Evolutionary conservation across 2,329 filamentous ascomycete genomes (phyloP).

Genomic region (Polychaeton citri): DNA sequence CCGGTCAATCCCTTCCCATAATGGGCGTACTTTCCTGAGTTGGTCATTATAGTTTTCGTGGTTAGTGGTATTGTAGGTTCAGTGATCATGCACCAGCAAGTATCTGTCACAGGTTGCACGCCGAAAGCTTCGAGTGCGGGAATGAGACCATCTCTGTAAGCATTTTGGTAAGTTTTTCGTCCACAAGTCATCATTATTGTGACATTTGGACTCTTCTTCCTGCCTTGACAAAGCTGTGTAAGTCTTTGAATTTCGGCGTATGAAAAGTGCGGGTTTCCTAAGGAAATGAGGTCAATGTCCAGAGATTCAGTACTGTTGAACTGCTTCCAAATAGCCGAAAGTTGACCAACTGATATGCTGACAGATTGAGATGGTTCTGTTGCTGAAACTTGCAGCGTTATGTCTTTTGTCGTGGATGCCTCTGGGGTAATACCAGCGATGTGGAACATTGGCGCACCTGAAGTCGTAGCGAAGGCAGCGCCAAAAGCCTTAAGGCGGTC

Average conservation of each 20-base stretch:
- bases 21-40: slow-evolving; percentile 36
- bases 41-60: slow-evolving; percentile 27
- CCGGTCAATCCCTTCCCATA: slow-evolving; percentile 21
- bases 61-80: slow-evolving; percentile 24
- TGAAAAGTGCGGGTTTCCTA: slow-evolving; percentile 35
- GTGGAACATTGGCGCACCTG: slow-evolving; percentile 33
- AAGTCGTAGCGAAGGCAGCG: slow-evolving; percentile 31
- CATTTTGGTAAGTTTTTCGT: slow-evolving; percentile 9
- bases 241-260: slow-evolving; percentile 24
- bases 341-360: background rate
- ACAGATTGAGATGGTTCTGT: background rate
- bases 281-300: slow-evolving; percentile 26
- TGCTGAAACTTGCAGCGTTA: background rate
- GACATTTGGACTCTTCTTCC: slow-evolving; percentile 8
- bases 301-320: slow-evolving; percentile 5
- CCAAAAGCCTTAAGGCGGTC: slow-evolving; percentile 30
- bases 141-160: slow-evolving; percentile 18
- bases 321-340: slow-evolving; percentile 2
- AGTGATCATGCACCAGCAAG: slow-evolving; percentile 35
- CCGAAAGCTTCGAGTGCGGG: slow-evolving; percentile 24
- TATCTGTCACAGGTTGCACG: slow-evolving; percentile 29
- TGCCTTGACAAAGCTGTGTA: slow-evolving; percentile 16
- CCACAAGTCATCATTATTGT: slow-evolving; percentile 6
- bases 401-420: slow-evolving; percentile 9
- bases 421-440: slow-evolving; percentile 29